These are phyloP conservation scores for Ceratonia siliqua DNA, from an alignment of 306 rosid genomes.

Conservation along the genomic window DNA sequence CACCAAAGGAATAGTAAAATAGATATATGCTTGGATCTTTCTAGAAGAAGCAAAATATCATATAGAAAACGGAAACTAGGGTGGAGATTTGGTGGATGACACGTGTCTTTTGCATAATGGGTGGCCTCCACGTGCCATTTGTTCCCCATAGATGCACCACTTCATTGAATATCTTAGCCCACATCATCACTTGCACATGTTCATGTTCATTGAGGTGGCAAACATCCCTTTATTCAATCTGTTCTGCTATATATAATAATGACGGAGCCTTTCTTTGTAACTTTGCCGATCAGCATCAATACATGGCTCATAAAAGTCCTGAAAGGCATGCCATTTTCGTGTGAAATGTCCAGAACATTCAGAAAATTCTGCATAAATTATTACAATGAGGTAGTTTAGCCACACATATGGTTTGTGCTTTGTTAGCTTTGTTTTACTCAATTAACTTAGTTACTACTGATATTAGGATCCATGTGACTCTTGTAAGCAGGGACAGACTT, in stretches of 20 bases:
- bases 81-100: slow-evolving; percentile 23
- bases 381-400: background rate
- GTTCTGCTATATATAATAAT: background rate
- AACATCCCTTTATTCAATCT: background rate
- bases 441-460: background rate
- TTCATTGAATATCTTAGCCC: background rate
- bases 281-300: background rate
- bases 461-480: background rate
- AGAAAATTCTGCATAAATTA: background rate
- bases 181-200: slow-evolving; percentile 19
- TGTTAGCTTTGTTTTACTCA: background rate
- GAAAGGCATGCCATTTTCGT: background rate
- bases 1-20: background rate
- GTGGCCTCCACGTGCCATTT: slow-evolving; percentile 26
- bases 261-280: background rate
- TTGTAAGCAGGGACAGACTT: too few relatives aligned
- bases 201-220: slow-evolving; percentile 21
- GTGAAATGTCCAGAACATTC: background rate
- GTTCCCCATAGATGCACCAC: slow-evolving; percentile 6
- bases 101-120: slow-evolving; percentile 33
- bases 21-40: background rate
- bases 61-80: background rate
- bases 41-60: background rate
- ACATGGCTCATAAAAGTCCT: background rate
- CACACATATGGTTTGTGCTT: background rate